phyloP scores from a whole-genome alignment of 352 stramenopile genomes.

The Blastocystis sp. region DNA sequence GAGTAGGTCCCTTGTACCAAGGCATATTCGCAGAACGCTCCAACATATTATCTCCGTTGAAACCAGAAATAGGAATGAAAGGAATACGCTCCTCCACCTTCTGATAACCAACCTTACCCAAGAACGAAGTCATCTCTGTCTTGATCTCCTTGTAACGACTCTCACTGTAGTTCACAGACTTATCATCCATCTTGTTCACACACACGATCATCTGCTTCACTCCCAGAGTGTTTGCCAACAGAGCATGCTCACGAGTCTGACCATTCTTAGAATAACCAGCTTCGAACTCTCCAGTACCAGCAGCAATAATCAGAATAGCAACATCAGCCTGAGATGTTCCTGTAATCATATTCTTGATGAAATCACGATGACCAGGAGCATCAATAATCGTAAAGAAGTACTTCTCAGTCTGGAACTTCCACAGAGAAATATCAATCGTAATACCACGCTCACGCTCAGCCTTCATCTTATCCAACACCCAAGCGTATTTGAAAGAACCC shows the following conservation, averaged over 20 bases:
- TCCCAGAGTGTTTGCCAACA: slow-evolving; percentile 89
- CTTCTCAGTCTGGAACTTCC: slow-evolving; percentile 92
- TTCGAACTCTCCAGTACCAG: slow-evolving; percentile 83
- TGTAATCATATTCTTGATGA: slow-evolving; percentile 99
- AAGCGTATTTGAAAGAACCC: slow-evolving; percentile 95
- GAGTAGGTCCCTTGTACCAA: slow-evolving; percentile 88
- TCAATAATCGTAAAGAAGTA: slow-evolving; percentile 95
- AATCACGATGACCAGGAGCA: slow-evolving; percentile 90
- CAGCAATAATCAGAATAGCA: slow-evolving; percentile 86
- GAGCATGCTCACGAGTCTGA: slow-evolving; percentile 86
- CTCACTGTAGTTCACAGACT: slow-evolving; percentile 82
- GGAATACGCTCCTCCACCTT: slow-evolving; percentile 64
- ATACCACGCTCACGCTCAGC: slow-evolving; percentile 92
- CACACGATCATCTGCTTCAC: slow-evolving; percentile 94
- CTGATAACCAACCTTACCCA: slow-evolving; percentile 93
- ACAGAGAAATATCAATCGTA: slow-evolving; percentile 91
- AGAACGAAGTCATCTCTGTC: slow-evolving; percentile 78
- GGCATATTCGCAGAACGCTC: slow-evolving; percentile 84
- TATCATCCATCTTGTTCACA: slow-evolving; percentile 97
- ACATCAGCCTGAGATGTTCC: slow-evolving; percentile 93
- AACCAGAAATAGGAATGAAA: slow-evolving; percentile 92
- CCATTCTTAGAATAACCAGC: slow-evolving; percentile 86
- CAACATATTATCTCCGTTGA: slow-evolving; percentile 91
- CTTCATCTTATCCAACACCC: slow-evolving; percentile 95
- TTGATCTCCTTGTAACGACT: slow-evolving; percentile 87